Conservation (phyloP, 768 basidiomycete species). For the Lentinus tigrinus region DNA sequence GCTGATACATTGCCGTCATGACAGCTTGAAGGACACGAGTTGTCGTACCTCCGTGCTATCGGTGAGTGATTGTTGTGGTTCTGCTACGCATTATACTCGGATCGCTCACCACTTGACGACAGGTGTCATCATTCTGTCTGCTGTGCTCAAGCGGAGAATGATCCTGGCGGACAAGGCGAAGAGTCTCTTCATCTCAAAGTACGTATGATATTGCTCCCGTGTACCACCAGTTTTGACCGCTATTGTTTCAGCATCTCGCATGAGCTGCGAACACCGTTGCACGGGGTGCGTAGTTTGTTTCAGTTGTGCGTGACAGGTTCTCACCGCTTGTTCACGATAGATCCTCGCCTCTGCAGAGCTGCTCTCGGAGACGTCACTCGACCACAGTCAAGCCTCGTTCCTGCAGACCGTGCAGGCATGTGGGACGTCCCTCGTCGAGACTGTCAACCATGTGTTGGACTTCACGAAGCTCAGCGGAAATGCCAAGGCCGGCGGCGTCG, state of each 20-base stretch:
- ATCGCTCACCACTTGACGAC: neutral
- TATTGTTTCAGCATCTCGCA: conserved; percentile 69
- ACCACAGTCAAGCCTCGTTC: conserved; percentile 80
- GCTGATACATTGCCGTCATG: neutral
- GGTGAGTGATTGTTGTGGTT: conserved; percentile 40
- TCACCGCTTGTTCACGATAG: conserved; percentile 31
- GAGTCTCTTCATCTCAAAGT: conserved; percentile 91
- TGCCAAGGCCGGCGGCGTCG: conserved; percentile 72
- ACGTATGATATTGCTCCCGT: conserved; percentile 19
- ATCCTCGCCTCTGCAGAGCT: conserved; percentile 92
- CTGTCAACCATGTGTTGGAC: conserved; percentile 94
- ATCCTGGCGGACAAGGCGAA: conserved; percentile 94
- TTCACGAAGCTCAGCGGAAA: conserved; percentile 94
- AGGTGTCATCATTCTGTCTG: conserved; percentile 91
- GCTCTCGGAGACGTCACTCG: conserved; percentile 80
- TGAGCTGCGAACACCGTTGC: conserved; percentile 86
- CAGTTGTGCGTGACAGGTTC: neutral
- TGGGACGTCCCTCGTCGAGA: conserved; percentile 93
- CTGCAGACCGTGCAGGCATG: conserved; percentile 93
- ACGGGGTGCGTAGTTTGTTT: conserved; percentile 57
- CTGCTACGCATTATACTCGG: neutral
- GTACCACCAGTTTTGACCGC: neutral
- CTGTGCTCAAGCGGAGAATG: conserved; percentile 90
- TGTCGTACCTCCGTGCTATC: conserved; percentile 90
- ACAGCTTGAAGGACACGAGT: conserved; percentile 83